Percentiles rank a stretch among this genome's conserved stretches.
These are phyloP conservation scores for Prototheca wickerhamii DNA, from an alignment of 163 green algal genomes.

Conservation along the genomic window DNA sequence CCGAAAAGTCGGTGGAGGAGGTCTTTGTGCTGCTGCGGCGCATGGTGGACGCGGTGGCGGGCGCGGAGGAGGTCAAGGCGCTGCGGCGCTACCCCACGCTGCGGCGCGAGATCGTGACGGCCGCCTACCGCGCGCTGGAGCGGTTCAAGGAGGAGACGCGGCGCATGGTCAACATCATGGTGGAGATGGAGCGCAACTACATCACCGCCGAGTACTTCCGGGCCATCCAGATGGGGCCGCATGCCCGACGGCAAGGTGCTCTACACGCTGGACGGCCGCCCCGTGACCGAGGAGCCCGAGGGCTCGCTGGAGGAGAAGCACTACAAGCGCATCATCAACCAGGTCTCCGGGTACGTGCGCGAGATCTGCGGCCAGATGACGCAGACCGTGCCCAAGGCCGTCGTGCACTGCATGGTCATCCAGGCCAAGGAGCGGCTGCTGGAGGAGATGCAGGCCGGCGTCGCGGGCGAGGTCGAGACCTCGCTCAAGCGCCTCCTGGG, in stretches of 20 bases:
- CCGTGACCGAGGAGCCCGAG: constrained; percentile 38
- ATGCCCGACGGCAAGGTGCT: constrained; percentile 35
- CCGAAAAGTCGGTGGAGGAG: constrained; percentile 65
- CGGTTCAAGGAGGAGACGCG: constrained; percentile 50
- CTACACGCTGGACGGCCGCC: constrained; percentile 28
- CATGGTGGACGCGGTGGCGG: constrained; percentile 44
- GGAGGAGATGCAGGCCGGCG: constrained; percentile 57
- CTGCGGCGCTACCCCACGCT: constrained; percentile 45
- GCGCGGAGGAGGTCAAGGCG: constrained; percentile 19
- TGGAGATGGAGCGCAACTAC: constrained; percentile 90
- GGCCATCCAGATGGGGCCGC: constrained; percentile 65
- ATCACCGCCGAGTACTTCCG: constrained; percentile 89
- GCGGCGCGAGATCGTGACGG: constrained; percentile 37
- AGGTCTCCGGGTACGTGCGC: constrained; percentile 80
- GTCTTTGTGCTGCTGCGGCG: constrained; percentile 47
- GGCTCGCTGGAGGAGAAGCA: constrained; percentile 46
- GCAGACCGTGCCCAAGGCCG: constrained; percentile 85
- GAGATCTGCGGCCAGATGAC: constrained; percentile 85
- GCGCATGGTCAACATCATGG: constrained; percentile 65
- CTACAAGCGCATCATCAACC: constrained; percentile 71
- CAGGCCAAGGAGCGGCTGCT: constrained; percentile 71
- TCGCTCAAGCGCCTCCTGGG: constrained; percentile 68
- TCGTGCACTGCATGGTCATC: constrained; percentile 83
- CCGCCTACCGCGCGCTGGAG: constrained; percentile 29
- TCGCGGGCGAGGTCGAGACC: constrained; percentile 63